These are phyloP conservation scores for Drechslera avenae DNA, from an alignment of 2,329 filamentous ascomycete genomes.

Conservation along the genomic window DNA sequence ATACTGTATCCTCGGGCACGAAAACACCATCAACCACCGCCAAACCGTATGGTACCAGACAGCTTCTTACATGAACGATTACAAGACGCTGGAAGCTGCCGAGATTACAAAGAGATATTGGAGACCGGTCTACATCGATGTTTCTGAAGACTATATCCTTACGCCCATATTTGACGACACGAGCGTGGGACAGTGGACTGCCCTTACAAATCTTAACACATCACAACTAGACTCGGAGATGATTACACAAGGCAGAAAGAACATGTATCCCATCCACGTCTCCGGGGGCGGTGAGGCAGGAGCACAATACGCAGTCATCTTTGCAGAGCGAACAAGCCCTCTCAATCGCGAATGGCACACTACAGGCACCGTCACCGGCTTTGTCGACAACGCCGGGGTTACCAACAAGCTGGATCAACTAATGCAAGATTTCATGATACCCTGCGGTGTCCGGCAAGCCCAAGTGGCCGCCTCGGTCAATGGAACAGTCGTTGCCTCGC, in stretches of 20 bases:
- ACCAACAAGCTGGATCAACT: constrained; percentile 15
- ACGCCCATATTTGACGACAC: constrained; percentile 29
- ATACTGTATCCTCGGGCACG: constrained; percentile 28
- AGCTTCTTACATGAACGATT: constrained; percentile 8
- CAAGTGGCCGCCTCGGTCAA: constrained; percentile 28
- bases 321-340: constrained; percentile 21
- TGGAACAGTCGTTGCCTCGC: constrained; percentile 23
- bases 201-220: constrained; percentile 17
- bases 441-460: constrained; percentile 27
- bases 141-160: constrained; percentile 19
- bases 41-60: constrained; percentile 23
- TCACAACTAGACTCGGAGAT: constrained; percentile 21
- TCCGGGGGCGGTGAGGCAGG: constrained; percentile 14
- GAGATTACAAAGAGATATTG: constrained; percentile 30
- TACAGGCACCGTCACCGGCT: constrained; percentile 23
- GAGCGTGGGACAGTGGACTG: constrained; percentile 27
- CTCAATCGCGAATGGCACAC: constrained; percentile 25
- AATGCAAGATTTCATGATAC: constrained; percentile 28
- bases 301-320: constrained; percentile 25
- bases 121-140: constrained; percentile 27
- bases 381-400: constrained; percentile 21
- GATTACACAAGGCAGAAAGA: constrained; percentile 8
- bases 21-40: constrained; percentile 19
- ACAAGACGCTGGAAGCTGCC: constrained; percentile 5
- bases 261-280: constrained; percentile 23